Evolutionary conservation across 208 protist species (phyloP).

Genomic region (Leishmania martiniquensis): DNA sequence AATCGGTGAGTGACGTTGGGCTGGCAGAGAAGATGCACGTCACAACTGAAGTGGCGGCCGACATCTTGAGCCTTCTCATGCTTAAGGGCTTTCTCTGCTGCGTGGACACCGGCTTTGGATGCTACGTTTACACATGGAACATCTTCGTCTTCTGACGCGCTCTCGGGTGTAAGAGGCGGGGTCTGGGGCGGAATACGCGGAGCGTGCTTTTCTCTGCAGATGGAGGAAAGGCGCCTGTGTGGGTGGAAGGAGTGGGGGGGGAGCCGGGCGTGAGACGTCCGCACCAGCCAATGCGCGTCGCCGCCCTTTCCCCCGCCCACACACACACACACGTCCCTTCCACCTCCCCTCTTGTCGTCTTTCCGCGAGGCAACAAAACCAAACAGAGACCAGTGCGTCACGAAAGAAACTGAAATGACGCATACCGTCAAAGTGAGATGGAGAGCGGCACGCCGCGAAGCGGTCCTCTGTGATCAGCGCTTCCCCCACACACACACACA

Average conservation of each 20-base stretch:
- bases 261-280: background rate
- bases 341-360: no score
- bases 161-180: no score
- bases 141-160: slow-evolving; percentile 68
- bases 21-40: slow-evolving; percentile 63
- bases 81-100: slow-evolving; percentile 65
- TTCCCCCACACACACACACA: no score
- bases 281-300: background rate
- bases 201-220: no score
- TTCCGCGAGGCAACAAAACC: no score
- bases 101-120: slow-evolving; percentile 75
- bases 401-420: no score
- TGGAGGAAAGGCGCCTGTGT: background rate
- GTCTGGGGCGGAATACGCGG: background rate
- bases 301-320: no score
- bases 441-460: no score
- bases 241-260: background rate
- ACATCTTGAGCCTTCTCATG: slow-evolving; percentile 60
- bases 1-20: slow-evolving; percentile 66
- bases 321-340: no score
- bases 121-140: slow-evolving; percentile 80
- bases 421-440: no score
- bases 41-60: slow-evolving; percentile 50
- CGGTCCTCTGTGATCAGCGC: no score
- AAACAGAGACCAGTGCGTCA: no score